phyloP scores from a whole-genome alignment of 108 stramenopile species.

The Cyclotella sp. region DNA sequence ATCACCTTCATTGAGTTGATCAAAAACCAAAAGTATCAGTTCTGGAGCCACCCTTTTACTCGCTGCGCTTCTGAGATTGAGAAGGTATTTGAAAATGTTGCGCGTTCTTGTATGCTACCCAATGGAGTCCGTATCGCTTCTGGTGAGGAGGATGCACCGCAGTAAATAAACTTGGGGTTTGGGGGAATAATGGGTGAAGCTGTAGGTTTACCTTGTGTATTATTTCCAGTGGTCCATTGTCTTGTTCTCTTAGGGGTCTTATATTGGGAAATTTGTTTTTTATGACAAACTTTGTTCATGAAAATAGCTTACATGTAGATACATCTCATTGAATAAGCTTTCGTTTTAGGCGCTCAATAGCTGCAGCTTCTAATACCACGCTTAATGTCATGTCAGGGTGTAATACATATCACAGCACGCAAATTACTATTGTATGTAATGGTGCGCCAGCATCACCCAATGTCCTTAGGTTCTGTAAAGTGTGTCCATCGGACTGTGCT shows the following conservation, averaged over 20 bases:
- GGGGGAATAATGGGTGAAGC: conserved; percentile 5
- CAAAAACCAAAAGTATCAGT: conserved; percentile 97
- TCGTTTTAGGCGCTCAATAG: not conserved
- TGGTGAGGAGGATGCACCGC: conserved; percentile 36
- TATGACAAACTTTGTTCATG: conserved; percentile 7
- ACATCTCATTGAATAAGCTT: conserved; percentile 19
- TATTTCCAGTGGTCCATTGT: conserved; percentile 6
- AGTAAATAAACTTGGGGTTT: conserved; percentile 19
- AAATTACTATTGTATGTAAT: too few relatives aligned
- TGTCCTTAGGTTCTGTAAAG: too few relatives aligned
- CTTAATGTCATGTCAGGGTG: too few relatives aligned
- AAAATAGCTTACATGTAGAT: conserved; percentile 14
- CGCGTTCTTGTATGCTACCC: conserved; percentile 88
- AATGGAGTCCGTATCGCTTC: conserved; percentile 29
- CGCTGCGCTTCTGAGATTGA: conserved; percentile 98
- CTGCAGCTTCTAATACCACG: not conserved
- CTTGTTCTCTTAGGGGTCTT: conserved; percentile 14
- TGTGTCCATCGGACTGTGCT: too few relatives aligned
- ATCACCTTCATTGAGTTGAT: conserved; percentile 99
- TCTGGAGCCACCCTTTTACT: conserved; percentile 99
- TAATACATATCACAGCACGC: too few relatives aligned
- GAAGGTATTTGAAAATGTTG: conserved; percentile 97
- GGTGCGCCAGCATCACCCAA: too few relatives aligned
- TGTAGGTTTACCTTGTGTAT: conserved; percentile 2
- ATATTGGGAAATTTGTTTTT: not conserved